Evolutionary conservation across 306 rosid genomes (phyloP).

Genomic region (Cucumis hystrix): DNA sequence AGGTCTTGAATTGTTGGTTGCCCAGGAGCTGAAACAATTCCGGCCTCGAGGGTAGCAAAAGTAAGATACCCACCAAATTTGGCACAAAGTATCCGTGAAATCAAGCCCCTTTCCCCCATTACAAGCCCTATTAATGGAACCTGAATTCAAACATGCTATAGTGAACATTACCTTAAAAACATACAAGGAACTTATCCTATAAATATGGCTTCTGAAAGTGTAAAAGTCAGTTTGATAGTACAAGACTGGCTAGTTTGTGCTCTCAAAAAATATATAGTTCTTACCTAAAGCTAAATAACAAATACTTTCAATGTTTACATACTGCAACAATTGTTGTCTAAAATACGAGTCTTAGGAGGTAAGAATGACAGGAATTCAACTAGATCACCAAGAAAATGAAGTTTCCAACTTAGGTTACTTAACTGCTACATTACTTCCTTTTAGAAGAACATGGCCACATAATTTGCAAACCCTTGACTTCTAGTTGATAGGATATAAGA

Average conservation of each 20-base stretch:
- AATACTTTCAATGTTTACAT: neutral
- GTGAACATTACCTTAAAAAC: neutral
- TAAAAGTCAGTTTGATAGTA: neutral
- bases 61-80: constrained; percentile 61
- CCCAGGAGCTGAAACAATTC: constrained; percentile 40
- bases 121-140: constrained; percentile 25
- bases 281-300: neutral
- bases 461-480: neutral
- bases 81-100: constrained; percentile 43
- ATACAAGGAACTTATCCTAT: neutral
- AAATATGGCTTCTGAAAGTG: neutral
- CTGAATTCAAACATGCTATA: neutral
- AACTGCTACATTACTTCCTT: neutral
- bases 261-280: neutral
- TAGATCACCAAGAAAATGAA: neutral
- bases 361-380: neutral
- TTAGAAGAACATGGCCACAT: neutral
- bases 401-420: neutral
- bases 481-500: neutral
- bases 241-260: neutral
- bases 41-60: constrained; percentile 41
- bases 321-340: neutral
- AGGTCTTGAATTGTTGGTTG: constrained; percentile 47
- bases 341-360: neutral
- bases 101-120: constrained; percentile 58